A percentile compares a stretch with the other conserved stretches of the same genome.
These are phyloP conservation scores for Candida qinlingensis DNA, from an alignment of 805 yeast species.

Conservation along the genomic window DNA sequence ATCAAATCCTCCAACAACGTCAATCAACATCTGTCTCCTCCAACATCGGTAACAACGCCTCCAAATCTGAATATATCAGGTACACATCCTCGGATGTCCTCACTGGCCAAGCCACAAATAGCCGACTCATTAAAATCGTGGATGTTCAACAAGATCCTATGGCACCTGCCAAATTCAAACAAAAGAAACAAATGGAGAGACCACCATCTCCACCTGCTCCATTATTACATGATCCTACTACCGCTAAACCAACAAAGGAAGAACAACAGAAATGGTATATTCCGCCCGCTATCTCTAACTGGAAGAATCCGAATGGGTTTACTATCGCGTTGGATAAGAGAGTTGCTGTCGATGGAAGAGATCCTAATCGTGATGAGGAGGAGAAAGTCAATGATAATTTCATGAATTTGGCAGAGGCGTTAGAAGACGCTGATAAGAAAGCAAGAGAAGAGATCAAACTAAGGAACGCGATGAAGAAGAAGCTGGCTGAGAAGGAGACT, in stretches of 20 bases:
- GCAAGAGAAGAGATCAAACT: conserved; percentile 52
- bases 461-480: conserved; percentile 44
- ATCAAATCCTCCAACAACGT: conserved; percentile 40
- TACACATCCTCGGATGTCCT: conserved; percentile 38
- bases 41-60: conserved; percentile 24
- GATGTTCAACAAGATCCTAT: conserved; percentile 76
- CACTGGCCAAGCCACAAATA: conserved; percentile 26
- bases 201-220: conserved; percentile 70
- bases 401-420: conserved; percentile 61
- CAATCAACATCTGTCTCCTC: not conserved
- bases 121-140: conserved; percentile 56
- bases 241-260: conserved; percentile 49
- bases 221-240: conserved; percentile 46
- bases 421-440: conserved; percentile 59
- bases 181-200: conserved; percentile 63
- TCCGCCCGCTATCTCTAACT: conserved; percentile 88
- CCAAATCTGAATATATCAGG: conserved; percentile 38
- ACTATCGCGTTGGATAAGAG: conserved; percentile 78
- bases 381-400: conserved; percentile 47
- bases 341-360: conserved; percentile 44
- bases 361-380: conserved; percentile 26
- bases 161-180: conserved; percentile 73
- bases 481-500: conserved; percentile 44
- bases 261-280: conserved; percentile 81
- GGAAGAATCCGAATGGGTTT: conserved; percentile 93